A percentile compares a stretch with the other conserved stretches of the same genome.
Evolutionary conservation across 768 basidiomycete species (phyloP).

Genomic region (Psilocybe tampanensis): DNA sequence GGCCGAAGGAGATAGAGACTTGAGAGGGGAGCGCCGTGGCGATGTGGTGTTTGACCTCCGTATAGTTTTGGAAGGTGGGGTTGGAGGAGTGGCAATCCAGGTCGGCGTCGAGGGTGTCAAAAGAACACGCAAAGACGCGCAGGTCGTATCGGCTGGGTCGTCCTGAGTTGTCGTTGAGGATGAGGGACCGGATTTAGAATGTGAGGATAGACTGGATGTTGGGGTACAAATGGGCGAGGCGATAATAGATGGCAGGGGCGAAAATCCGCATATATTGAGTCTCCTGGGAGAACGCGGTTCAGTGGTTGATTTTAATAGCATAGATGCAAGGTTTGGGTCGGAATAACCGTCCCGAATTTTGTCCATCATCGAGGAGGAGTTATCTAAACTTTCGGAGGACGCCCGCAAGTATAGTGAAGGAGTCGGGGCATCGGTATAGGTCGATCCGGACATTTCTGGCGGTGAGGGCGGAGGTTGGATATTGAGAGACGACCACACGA

Average conservation of each 20-base stretch:
- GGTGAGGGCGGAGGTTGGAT: slow-evolving; percentile 21
- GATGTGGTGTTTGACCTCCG: slow-evolving; percentile 38
- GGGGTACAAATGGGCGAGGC: slow-evolving; percentile 64
- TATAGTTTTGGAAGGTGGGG: slow-evolving; percentile 48
- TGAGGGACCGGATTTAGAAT: slow-evolving; percentile 16
- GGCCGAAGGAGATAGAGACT: slow-evolving; percentile 42
- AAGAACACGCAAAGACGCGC: slow-evolving; percentile 14
- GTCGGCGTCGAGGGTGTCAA: slow-evolving; percentile 41
- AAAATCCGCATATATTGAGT: slow-evolving; percentile 38
- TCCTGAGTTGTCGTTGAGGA: slow-evolving; percentile 12
- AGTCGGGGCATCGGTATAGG: slow-evolving; percentile 9
- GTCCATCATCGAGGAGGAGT: slow-evolving; percentile 1
- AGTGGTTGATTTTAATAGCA: slow-evolving; percentile 13
- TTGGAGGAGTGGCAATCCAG: slow-evolving; percentile 63
- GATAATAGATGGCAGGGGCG: slow-evolving; percentile 57
- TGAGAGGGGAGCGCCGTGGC: slow-evolving; percentile 31
- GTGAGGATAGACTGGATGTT: slow-evolving; percentile 34
- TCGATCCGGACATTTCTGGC: slow-evolving; percentile 15
- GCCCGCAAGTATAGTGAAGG: slow-evolving; percentile 11
- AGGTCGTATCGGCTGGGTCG: slow-evolving; percentile 13
- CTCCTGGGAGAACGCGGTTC: slow-evolving; percentile 21
- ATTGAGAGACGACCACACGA: slow-evolving; percentile 16
- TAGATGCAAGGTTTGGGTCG: slow-evolving; percentile 4
- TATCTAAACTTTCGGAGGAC: slow-evolving; percentile 7
- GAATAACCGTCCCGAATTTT: slow-evolving; percentile 15